These are phyloP conservation scores for Atkinsonella texensis DNA, from an alignment of 2,329 filamentous ascomycete genomes.

Conservation along the genomic window DNA sequence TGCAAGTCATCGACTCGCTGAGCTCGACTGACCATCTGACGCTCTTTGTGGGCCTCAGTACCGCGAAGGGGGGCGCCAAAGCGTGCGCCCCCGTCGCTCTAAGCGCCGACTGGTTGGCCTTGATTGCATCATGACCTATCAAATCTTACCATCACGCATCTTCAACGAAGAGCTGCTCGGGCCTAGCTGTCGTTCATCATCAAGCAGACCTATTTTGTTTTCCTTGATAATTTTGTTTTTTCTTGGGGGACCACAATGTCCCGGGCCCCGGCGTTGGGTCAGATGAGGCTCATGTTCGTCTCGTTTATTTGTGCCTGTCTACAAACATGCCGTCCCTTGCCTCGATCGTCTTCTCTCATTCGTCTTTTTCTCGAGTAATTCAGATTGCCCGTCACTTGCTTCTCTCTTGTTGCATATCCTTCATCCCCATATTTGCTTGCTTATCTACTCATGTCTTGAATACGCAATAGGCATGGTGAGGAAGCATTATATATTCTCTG, in stretches of 20 bases:
- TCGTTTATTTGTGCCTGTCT: constrained; percentile 5
- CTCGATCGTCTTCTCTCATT: constrained; percentile 6
- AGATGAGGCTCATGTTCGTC: constrained; percentile 8
- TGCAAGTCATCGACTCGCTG: constrained; percentile 33
- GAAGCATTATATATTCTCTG: constrained; percentile 4
- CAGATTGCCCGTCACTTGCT: constrained; percentile 12
- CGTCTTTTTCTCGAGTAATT: background rate
- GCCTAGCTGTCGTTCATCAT: constrained; percentile 11
- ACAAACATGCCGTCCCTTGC: constrained; percentile 3
- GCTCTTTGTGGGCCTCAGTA: constrained; percentile 23
- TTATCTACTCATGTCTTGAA: background rate
- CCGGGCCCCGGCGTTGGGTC: constrained; percentile 6
- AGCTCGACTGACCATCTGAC: constrained; percentile 23
- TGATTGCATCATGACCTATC: constrained; percentile 20
- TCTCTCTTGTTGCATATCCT: constrained; percentile 1
- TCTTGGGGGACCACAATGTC: constrained; percentile 9
- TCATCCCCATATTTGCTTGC: constrained; percentile 9
- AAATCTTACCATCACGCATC: constrained; percentile 15
- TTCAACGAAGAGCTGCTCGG: constrained; percentile 13
- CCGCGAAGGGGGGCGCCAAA: constrained; percentile 24
- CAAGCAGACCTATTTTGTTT: constrained; percentile 6
- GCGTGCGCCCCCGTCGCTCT: constrained; percentile 21
- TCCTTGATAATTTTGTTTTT: background rate
- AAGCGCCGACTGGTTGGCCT: constrained; percentile 24
- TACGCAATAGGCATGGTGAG: constrained; percentile 7